Percentiles rank a stretch among this genome's conserved stretches.
phyloP scores from a whole-genome alignment of 768 basidiomycete genomes.

The Mycena sanguinolenta region DNA sequence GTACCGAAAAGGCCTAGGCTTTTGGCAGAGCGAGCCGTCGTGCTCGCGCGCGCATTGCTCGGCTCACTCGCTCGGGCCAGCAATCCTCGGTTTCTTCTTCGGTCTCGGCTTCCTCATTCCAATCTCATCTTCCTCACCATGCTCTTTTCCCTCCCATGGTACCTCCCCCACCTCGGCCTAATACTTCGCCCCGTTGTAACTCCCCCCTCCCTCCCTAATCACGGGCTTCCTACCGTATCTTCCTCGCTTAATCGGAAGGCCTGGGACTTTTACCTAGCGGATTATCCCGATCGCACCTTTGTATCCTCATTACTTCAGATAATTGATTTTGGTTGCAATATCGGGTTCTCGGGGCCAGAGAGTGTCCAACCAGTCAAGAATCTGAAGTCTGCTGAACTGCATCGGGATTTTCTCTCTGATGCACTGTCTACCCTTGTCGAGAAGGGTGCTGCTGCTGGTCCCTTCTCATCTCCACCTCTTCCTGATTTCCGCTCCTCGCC shows the following conservation, averaged over 20 bases:
- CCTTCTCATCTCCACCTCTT: conserved; percentile 38
- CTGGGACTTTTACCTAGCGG: not conserved
- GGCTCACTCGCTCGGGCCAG: conserved; percentile 36
- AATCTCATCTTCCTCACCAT: conserved; percentile 21
- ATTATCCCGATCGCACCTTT: too few relatives aligned
- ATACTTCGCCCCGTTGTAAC: conserved; percentile 40
- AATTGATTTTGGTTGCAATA: too few relatives aligned
- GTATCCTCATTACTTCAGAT: too few relatives aligned
- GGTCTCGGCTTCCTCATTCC: not conserved
- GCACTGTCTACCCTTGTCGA: conserved; percentile 23
- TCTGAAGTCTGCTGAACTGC: conserved; percentile 42
- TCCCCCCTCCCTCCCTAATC: not conserved
- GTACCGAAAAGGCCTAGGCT: too few relatives aligned
- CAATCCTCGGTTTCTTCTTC: conserved; percentile 17
- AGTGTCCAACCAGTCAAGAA: conserved; percentile 34
- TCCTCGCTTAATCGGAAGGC: not conserved
- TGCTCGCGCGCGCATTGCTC: conserved; percentile 26
- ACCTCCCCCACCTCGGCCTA: conserved; percentile 37
- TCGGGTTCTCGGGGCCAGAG: too few relatives aligned
- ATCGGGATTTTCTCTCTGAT: conserved; percentile 17
- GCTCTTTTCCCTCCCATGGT: conserved; percentile 28
- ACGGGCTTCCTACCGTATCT: conserved; percentile 1
- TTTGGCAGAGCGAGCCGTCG: conserved; percentile 4
- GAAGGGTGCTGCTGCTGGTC: conserved; percentile 38
- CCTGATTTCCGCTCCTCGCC: conserved; percentile 41